These are phyloP conservation scores for Colletotrichum filicis DNA, from an alignment of 2,329 filamentous ascomycete species.

Conservation along the genomic window DNA sequence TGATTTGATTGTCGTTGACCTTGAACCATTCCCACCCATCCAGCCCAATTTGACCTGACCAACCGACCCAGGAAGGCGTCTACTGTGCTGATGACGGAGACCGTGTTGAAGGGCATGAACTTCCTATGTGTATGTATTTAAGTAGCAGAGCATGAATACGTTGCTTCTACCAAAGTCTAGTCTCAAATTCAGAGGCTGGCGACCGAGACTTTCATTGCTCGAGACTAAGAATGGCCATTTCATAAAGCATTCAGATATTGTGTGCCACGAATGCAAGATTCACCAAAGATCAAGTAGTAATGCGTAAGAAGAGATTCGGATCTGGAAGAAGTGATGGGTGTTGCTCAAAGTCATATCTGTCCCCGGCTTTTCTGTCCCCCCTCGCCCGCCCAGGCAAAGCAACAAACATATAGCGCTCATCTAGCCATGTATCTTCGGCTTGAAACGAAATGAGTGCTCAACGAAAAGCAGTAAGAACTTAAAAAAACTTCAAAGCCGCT, in stretches of 20 bases:
- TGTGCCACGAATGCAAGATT: neutral
- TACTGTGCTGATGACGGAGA: too few species aligned
- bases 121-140: too few species aligned
- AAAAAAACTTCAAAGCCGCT: conserved; percentile 2
- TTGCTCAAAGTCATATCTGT: conserved; percentile 9
- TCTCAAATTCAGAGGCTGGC: too few species aligned
- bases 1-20: too few species aligned
- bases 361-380: conserved; percentile 16
- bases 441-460: conserved; percentile 11
- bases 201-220: neutral
- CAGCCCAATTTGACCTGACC: too few species aligned
- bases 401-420: neutral
- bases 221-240: neutral
- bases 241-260: neutral
- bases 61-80: too few species aligned
- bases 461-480: neutral
- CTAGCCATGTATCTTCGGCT: conserved; percentile 1
- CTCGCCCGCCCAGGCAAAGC: neutral
- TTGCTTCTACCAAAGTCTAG: too few species aligned
- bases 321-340: neutral
- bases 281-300: neutral
- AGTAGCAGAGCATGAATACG: too few species aligned
- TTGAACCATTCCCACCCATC: too few species aligned
- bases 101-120: too few species aligned
- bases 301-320: neutral